Percentiles rank a stretch among this genome's conserved stretches.
These are phyloP conservation scores for Aspergillus amoenus DNA, from an alignment of 2,329 filamentous ascomycete genomes.

Conservation along the genomic window DNA sequence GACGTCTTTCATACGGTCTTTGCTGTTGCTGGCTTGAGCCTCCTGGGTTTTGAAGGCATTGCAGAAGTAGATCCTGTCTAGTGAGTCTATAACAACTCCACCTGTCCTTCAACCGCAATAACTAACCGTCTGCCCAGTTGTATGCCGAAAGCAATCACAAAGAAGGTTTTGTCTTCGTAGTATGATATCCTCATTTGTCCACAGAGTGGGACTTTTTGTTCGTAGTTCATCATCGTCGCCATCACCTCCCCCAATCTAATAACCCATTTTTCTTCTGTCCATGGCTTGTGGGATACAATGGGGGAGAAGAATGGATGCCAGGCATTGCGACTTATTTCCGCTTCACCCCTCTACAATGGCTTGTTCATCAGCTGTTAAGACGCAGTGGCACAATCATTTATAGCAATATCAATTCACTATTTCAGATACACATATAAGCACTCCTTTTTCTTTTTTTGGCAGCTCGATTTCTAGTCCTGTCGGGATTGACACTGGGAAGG, in stretches of 20 bases:
- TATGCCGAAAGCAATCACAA: conserved; percentile 68
- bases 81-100: conserved; percentile 47
- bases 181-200: background rate
- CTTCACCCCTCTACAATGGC: conserved; percentile 39
- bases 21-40: conserved; percentile 80
- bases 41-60: conserved; percentile 74
- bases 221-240: conserved; percentile 8
- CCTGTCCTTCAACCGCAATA: background rate
- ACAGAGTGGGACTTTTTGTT: background rate
- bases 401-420: background rate
- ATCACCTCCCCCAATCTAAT: conserved; percentile 68
- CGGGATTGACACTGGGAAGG: background rate
- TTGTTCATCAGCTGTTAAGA: conserved; percentile 38
- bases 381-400: conserved; percentile 33
- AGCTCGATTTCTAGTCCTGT: background rate
- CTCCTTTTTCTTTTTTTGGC: background rate
- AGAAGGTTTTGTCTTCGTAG: conserved; percentile 54
- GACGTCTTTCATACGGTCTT: conserved; percentile 97
- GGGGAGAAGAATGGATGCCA: conserved; percentile 59
- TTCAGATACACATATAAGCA: no score
- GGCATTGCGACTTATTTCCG: conserved; percentile 42
- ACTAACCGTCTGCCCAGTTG: conserved; percentile 49
- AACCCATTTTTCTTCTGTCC: conserved; percentile 54
- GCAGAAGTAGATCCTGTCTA: conserved; percentile 85
- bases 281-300: conserved; percentile 69